Percentiles rank a stretch among this genome's conserved stretches.
Conservation (phyloP, 164 flowering plant genomes). For the Kalanchoe fedtschenkoi region DNA sequence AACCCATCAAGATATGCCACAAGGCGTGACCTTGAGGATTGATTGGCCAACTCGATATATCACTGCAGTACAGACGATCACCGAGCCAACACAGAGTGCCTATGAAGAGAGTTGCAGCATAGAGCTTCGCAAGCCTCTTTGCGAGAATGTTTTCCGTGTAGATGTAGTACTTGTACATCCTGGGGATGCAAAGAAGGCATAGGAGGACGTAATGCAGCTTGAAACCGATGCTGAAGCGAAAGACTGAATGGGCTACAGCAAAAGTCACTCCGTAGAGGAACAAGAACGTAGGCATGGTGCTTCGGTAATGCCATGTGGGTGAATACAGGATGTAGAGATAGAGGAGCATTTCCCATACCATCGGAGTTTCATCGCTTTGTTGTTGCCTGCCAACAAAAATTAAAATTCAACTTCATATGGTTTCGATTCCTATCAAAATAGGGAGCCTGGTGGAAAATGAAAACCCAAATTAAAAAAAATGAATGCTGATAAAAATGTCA, state of each 20-base stretch:
- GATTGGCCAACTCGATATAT: conserved; percentile 34
- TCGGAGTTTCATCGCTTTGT: conserved; percentile 22
- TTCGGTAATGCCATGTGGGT: conserved; percentile 85
- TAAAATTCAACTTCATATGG: background rate
- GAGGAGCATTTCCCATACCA: conserved; percentile 83
- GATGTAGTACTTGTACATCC: conserved; percentile 82
- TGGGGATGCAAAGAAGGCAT: conserved; percentile 66
- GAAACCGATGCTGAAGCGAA: conserved; percentile 50
- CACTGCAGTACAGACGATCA: conserved; percentile 44
- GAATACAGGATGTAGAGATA: conserved; percentile 71
- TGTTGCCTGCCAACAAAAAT: background rate
- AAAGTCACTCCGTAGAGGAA: conserved; percentile 57
- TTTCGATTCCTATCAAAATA: too few relatives aligned
- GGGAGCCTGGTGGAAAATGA: too few relatives aligned
- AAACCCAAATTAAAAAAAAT: too few relatives aligned
- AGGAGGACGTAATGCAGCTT: conserved; percentile 54
- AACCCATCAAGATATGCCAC: conserved; percentile 75
- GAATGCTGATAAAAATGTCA: too few relatives aligned
- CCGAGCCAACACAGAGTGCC: conserved; percentile 50
- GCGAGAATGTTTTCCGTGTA: conserved; percentile 42
- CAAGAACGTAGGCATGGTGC: conserved; percentile 76
- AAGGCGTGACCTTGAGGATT: conserved; percentile 78
- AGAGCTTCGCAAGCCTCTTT: conserved; percentile 53
- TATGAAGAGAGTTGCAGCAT: conserved; percentile 31
- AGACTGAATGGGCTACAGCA: conserved; percentile 46